A percentile compares a stretch with the other conserved stretches of the same genome.
Conservation (phyloP, 1,284 basidiomycete species). For the Boletus sp. region DNA sequence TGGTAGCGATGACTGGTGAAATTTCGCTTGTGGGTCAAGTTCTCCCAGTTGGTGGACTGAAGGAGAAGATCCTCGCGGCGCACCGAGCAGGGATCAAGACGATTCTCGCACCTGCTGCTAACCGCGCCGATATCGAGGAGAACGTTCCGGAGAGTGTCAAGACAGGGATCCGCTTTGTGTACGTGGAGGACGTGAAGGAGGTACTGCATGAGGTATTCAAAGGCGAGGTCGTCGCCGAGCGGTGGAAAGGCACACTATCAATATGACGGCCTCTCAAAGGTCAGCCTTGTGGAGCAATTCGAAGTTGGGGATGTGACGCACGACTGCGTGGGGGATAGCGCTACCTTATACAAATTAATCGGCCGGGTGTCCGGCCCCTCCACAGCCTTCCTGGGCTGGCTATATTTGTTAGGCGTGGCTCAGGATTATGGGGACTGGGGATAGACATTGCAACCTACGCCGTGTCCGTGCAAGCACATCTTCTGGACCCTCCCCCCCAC, state of each 20-base stretch:
- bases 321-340: neutral
- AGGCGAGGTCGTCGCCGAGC: constrained; percentile 53
- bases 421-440: neutral
- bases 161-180: constrained; percentile 88
- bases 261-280: constrained; percentile 11
- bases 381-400: neutral
- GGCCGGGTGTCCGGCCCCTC: neutral
- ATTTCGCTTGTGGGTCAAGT: constrained; percentile 92
- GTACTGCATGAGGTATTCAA: constrained; percentile 84
- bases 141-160: constrained; percentile 94
- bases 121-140: constrained; percentile 89
- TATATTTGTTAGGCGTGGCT: neutral
- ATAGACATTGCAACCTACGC: neutral
- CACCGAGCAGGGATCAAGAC: constrained; percentile 93
- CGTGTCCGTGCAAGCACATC: neutral
- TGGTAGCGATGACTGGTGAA: constrained; percentile 91
- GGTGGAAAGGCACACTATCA: constrained; percentile 61
- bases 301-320: neutral
- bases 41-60: constrained; percentile 87
- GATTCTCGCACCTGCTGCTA: constrained; percentile 82
- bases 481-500: too few relatives aligned
- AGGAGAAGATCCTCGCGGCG: constrained; percentile 94
- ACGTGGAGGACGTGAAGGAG: constrained; percentile 87
- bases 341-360: constrained; percentile 8
- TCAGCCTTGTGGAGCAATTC: neutral